phyloP scores from a whole-genome alignment of 805 yeast genomes.

The Ogataea corticis region DNA sequence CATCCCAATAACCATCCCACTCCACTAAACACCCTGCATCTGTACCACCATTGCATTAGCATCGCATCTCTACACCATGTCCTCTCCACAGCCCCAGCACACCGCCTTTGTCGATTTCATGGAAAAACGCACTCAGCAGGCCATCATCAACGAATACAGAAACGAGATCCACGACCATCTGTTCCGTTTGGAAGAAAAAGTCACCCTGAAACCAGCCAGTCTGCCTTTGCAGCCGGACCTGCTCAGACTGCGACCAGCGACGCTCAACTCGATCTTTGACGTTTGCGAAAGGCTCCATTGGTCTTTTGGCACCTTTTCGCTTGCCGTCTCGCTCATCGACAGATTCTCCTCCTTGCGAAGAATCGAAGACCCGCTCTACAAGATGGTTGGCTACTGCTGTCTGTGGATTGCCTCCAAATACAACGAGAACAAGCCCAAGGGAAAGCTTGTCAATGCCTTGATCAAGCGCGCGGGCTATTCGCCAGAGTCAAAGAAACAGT shows the following conservation, averaged over 20 bases:
- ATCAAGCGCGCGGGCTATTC: slow-evolving; percentile 33
- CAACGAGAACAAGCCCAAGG: slow-evolving; percentile 54
- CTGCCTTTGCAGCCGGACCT: slow-evolving; percentile 28
- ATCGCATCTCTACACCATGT: slow-evolving; percentile 9
- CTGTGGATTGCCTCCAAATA: slow-evolving; percentile 47
- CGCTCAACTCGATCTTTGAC: slow-evolving; percentile 35
- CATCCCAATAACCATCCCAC: too few relatives aligned
- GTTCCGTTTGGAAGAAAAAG: slow-evolving; percentile 26
- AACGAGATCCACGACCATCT: slow-evolving; percentile 30
- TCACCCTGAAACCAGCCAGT: slow-evolving; percentile 33
- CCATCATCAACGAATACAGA: slow-evolving; percentile 30
- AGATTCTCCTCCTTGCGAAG: slow-evolving; percentile 37
- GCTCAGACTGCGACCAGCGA: slow-evolving; percentile 20
- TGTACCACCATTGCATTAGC: too few relatives aligned
- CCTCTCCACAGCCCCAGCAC: slow-evolving; percentile 1
- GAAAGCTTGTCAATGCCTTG: slow-evolving; percentile 36
- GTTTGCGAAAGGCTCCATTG: slow-evolving; percentile 31
- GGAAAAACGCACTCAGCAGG: slow-evolving; percentile 31
- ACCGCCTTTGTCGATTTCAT: slow-evolving; percentile 23
- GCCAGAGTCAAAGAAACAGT: slow-evolving; percentile 23
- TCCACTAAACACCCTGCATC: too few relatives aligned
- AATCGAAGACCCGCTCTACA: slow-evolving; percentile 37
- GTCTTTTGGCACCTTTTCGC: slow-evolving; percentile 37
- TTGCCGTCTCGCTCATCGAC: slow-evolving; percentile 41
- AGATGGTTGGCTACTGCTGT: slow-evolving; percentile 44